phyloP scores from a whole-genome alignment of 345 rosid species.

The Pistacia integerrima region DNA sequence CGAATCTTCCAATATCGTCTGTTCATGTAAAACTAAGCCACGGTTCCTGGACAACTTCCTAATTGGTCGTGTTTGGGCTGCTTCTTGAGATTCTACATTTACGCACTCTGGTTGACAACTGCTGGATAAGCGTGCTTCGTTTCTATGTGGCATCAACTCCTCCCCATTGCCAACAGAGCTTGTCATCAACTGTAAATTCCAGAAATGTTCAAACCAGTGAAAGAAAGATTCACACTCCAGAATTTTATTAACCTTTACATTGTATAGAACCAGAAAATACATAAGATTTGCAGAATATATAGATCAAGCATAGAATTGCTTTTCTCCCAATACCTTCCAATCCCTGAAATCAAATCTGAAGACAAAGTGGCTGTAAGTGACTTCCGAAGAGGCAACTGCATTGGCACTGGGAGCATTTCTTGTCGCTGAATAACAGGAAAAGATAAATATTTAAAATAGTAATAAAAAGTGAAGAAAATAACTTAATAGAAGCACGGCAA shows the following conservation, averaged over 20 bases:
- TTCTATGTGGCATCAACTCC: constrained; percentile 48
- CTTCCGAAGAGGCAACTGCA: constrained; percentile 35
- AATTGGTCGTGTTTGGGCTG: constrained; percentile 19
- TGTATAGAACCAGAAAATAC: not conserved
- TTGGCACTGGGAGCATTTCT: constrained; percentile 45
- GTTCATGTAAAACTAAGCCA: constrained; percentile 31
- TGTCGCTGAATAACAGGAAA: constrained; percentile 30
- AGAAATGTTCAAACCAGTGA: not conserved
- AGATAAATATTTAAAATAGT: not conserved
- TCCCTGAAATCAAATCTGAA: constrained; percentile 51
- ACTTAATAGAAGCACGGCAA: not conserved
- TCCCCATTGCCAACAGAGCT: constrained; percentile 26
- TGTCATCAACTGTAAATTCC: constrained; percentile 39
- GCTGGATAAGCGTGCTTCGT: not conserved
- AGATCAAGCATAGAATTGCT: not conserved
- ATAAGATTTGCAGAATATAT: not conserved
- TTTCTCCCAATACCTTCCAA: constrained; percentile 38
- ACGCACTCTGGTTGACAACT: not conserved
- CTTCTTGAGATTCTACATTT: constrained; percentile 13
- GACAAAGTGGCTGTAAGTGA: constrained; percentile 40
- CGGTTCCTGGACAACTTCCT: constrained; percentile 29
- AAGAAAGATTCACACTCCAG: not conserved
- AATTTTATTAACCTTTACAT: not conserved
- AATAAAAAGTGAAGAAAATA: not conserved
- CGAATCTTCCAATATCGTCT: constrained; percentile 16